These are phyloP conservation scores for Aspergillus steynii DNA, from an alignment of 495 filamentous ascomycete genomes.

Conservation along the genomic window DNA sequence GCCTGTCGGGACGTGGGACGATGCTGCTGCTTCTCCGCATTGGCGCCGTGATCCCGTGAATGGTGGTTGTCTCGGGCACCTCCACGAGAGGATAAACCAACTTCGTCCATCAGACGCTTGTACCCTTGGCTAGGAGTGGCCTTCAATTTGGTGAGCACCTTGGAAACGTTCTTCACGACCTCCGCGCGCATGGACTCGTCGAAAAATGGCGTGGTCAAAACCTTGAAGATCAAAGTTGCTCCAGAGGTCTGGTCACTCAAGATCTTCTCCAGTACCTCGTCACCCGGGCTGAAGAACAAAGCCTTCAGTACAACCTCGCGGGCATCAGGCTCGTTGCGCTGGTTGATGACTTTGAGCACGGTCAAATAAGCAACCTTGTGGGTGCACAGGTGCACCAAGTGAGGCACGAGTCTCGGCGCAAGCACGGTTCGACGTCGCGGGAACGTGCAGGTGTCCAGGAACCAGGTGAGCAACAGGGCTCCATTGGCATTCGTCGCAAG, in stretches of 20 bases:
- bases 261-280: slow-evolving; percentile 87
- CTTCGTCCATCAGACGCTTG: slow-evolving; percentile 97
- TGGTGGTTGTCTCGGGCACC: slow-evolving; percentile 50
- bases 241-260: slow-evolving; percentile 88
- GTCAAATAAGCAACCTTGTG: slow-evolving; percentile 99
- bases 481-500: slow-evolving; percentile 96
- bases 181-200: slow-evolving; percentile 87
- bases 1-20: slow-evolving; percentile 51
- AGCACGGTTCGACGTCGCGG: slow-evolving; percentile 88
- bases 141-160: slow-evolving; percentile 85
- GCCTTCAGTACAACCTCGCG: slow-evolving; percentile 90
- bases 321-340: slow-evolving; percentile 90
- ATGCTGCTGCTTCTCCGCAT: slow-evolving; percentile 48
- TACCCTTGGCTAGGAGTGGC: slow-evolving; percentile 93
- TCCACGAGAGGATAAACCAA: slow-evolving; percentile 72
- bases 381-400: slow-evolving; percentile 95
- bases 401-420: slow-evolving; percentile 88
- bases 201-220: slow-evolving; percentile 95
- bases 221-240: slow-evolving; percentile 96
- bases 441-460: slow-evolving; percentile 97
- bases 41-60: slow-evolving; percentile 43
- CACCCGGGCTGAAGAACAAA: slow-evolving; percentile 89
- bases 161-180: slow-evolving; percentile 87
- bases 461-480: slow-evolving; percentile 92
- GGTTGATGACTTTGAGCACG: slow-evolving; percentile 97